Evolutionary conservation across 192 early-diverging fungal genomes (phyloP).

Genomic region (Allomyces arbusculus): DNA sequence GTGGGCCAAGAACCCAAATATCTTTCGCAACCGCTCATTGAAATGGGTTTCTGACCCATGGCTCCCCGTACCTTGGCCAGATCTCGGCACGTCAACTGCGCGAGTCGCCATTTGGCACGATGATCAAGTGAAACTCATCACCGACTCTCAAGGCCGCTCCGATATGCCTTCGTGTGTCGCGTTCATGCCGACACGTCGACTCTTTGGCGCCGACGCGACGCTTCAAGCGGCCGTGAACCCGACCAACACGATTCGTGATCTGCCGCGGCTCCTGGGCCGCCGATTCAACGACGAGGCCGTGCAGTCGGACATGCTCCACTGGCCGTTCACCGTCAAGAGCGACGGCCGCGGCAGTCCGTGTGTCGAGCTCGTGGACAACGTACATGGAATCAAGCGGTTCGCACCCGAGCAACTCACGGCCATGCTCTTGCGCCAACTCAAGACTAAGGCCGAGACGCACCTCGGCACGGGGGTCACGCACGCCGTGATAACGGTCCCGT

Average conservation of each 20-base stretch:
- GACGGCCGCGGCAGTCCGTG: slow-evolving; percentile 55
- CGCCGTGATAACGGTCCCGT: slow-evolving; percentile 93
- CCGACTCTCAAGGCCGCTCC: slow-evolving; percentile 97
- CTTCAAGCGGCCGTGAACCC: slow-evolving; percentile 98
- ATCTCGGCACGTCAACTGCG: too few relatives aligned
- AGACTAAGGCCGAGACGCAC: slow-evolving; percentile 83
- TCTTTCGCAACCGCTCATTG: too few relatives aligned
- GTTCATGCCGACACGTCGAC: slow-evolving; percentile 90
- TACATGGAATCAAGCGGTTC: slow-evolving; percentile 90
- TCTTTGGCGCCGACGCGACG: slow-evolving; percentile 97
- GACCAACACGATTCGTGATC: slow-evolving; percentile 92
- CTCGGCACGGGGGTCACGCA: slow-evolving; percentile 62
- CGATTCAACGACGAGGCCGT: slow-evolving; percentile 79
- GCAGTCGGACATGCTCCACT: slow-evolving; percentile 98
- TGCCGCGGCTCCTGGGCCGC: slow-evolving; percentile 95
- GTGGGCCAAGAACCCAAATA: too few relatives aligned
- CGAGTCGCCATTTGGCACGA: slow-evolving; percentile 1
- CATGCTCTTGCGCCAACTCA: slow-evolving; percentile 95
- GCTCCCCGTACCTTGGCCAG: too few relatives aligned
- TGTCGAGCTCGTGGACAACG: slow-evolving; percentile 72
- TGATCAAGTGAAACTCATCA: slow-evolving; percentile 80
- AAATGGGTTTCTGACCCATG: too few relatives aligned
- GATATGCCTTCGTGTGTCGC: slow-evolving; percentile 92
- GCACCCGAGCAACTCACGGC: slow-evolving; percentile 92
- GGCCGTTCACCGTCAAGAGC: slow-evolving; percentile 85